Conservation (phyloP, 2,329 filamentous ascomycete species). For the Cryphonectria parasitica region DNA sequence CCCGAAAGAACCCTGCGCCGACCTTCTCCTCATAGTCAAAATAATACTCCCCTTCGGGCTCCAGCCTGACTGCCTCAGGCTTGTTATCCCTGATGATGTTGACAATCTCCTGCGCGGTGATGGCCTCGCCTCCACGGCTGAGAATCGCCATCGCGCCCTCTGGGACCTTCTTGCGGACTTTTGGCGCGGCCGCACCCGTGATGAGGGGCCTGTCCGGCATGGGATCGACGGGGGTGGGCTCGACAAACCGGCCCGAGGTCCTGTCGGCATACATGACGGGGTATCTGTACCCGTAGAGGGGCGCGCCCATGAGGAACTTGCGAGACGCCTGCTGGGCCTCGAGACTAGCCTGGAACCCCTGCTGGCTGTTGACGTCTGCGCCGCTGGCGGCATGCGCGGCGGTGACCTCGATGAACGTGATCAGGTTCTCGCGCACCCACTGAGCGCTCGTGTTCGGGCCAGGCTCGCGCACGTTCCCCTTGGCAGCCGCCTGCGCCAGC, state of each 20-base stretch:
- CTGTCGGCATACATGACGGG: conserved; percentile 27
- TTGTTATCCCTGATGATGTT: conserved; percentile 22
- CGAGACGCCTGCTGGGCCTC: conserved; percentile 18
- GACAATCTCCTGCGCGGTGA: conserved; percentile 23
- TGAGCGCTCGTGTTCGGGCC: conserved; percentile 29
- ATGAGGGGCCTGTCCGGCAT: conserved; percentile 11
- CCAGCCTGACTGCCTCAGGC: conserved; percentile 16
- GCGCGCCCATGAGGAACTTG: conserved; percentile 32
- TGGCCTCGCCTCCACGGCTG: not conserved
- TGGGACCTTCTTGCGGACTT: conserved; percentile 12
- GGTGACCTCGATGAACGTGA: conserved; percentile 24
- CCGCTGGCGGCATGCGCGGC: conserved; percentile 3
- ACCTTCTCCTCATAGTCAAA: conserved; percentile 25
- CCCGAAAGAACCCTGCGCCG: conserved; percentile 13
- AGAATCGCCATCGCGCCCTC: not conserved
- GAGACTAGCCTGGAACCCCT: conserved; percentile 17
- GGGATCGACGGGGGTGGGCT: conserved; percentile 12
- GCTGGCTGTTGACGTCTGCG: not conserved
- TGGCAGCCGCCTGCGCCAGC: conserved; percentile 12
- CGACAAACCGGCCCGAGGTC: conserved; percentile 17
- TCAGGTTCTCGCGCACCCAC: conserved; percentile 29
- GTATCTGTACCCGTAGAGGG: conserved; percentile 33
- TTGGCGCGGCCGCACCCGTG: conserved; percentile 9
- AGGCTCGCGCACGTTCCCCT: conserved; percentile 28
- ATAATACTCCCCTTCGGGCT: conserved; percentile 25